These are phyloP conservation scores for Nakaseomyces nivariensis DNA, from an alignment of 1,139 yeast genomes.

Conservation along the genomic window DNA sequence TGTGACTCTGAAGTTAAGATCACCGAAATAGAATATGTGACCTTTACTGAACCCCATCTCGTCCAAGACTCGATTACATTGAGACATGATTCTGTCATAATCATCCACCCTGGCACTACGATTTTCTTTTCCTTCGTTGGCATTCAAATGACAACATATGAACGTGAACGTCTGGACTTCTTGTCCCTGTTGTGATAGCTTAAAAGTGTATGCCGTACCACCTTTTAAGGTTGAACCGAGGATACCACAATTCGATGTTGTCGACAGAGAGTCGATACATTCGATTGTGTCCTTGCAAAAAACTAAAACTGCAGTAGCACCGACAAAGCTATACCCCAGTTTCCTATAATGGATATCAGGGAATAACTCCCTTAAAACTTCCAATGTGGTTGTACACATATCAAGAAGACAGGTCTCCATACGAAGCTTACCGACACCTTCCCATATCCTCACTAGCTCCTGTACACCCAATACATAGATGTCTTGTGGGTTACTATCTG, in stretches of 20 bases:
- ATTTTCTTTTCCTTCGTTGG: constrained; percentile 56
- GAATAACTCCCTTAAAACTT: constrained; percentile 33
- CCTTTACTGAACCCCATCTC: constrained; percentile 34
- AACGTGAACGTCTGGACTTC: constrained; percentile 41
- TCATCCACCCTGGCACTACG: constrained; percentile 44
- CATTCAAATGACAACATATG: constrained; percentile 62
- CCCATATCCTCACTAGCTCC: constrained; percentile 58
- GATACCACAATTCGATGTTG: constrained; percentile 39
- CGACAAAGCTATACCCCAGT: constrained; percentile 42
- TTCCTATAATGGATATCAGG: constrained; percentile 36
- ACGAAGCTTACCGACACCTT: constrained; percentile 42
- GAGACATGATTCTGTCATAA: constrained; percentile 39
- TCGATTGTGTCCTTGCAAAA: constrained; percentile 38
- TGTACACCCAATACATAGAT: constrained; percentile 64
- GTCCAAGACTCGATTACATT: constrained; percentile 47
- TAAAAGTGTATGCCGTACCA: constrained; percentile 51
- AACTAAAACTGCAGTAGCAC: constrained; percentile 57
- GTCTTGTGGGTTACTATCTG: constrained; percentile 30
- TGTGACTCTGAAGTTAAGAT: constrained; percentile 58
- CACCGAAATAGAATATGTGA: constrained; percentile 73
- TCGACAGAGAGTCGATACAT: not conserved
- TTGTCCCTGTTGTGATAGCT: constrained; percentile 21
- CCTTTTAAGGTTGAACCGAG: constrained; percentile 63
- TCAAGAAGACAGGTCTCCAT: constrained; percentile 36
- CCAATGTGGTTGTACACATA: constrained; percentile 35